Evolutionary conservation across 2,329 filamentous ascomycete genomes (phyloP).

Genomic region (Elsinoe ampelina): DNA sequence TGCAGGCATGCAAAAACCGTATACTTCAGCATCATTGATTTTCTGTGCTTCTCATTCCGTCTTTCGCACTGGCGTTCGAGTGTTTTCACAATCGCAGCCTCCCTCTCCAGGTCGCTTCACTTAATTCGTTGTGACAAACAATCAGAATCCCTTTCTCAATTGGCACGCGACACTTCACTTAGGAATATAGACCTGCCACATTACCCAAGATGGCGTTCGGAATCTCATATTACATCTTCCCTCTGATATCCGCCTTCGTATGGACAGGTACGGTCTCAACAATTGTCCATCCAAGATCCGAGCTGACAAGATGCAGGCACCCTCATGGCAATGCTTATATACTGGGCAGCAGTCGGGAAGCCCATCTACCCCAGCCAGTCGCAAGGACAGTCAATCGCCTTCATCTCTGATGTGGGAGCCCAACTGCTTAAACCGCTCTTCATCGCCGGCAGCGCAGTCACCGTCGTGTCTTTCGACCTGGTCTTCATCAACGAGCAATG

Average conservation of each 20-base stretch:
- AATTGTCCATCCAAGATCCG: not conserved
- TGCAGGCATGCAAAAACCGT: slow-evolving; percentile 3
- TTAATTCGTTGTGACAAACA: not conserved
- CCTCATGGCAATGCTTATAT: slow-evolving; percentile 59
- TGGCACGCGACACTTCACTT: not conserved
- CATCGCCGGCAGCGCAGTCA: slow-evolving; percentile 60
- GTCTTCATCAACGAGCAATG: slow-evolving; percentile 75
- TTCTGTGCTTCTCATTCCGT: not conserved
- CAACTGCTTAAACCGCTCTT: slow-evolving; percentile 64
- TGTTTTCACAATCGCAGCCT: not conserved
- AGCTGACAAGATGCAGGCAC: slow-evolving; percentile 38
- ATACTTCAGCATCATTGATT: not conserved
- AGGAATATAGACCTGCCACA: not conserved
- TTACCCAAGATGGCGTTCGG: slow-evolving; percentile 26
- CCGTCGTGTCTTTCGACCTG: slow-evolving; percentile 70
- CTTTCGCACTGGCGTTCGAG: not conserved
- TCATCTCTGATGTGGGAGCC: slow-evolving; percentile 47
- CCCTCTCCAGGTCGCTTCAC: not conserved
- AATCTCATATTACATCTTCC: slow-evolving; percentile 52
- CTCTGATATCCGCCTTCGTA: slow-evolving; percentile 54
- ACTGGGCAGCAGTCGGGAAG: slow-evolving; percentile 55
- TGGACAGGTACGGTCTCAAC: slow-evolving; percentile 43
- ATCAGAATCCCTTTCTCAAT: not conserved
- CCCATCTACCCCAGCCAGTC: slow-evolving; percentile 54
- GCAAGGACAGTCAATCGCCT: slow-evolving; percentile 49